phyloP scores from a whole-genome alignment of 768 basidiomycete species.

The Pholiota conissans region DNA sequence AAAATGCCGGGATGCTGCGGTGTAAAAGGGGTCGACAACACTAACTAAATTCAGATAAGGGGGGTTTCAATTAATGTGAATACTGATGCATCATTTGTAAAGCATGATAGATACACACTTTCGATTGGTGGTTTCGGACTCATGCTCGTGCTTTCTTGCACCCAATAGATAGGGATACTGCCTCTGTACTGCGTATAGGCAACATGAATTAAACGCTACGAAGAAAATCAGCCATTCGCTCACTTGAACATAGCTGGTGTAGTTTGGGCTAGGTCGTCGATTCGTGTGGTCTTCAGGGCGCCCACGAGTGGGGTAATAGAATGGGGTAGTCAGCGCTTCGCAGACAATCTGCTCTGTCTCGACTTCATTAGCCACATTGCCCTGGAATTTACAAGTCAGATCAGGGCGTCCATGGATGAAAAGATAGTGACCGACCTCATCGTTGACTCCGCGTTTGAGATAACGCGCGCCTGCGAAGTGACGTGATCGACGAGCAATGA shows the following conservation, averaged over 20 bases:
- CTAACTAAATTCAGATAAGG: conserved; percentile 53
- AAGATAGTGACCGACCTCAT: conserved; percentile 55
- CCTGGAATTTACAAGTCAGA: conserved; percentile 44
- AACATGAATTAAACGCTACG: not conserved
- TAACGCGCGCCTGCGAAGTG: conserved; percentile 97
- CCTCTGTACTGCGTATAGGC: conserved; percentile 73
- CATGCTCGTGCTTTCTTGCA: conserved; percentile 89
- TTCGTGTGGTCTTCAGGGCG: conserved; percentile 29
- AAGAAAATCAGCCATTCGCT: not conserved
- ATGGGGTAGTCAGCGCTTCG: conserved; percentile 86
- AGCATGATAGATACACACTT: conserved; percentile 52
- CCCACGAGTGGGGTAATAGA: conserved; percentile 67
- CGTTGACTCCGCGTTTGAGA: conserved; percentile 91
- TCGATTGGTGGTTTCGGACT: conserved; percentile 94
- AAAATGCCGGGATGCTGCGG: conserved; percentile 91
- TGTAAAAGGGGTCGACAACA: conserved; percentile 93
- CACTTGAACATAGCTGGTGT: conserved; percentile 94
- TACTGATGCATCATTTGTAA: not conserved
- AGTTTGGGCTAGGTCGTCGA: conserved; percentile 76
- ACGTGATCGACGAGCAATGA: conserved; percentile 93
- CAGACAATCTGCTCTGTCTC: conserved; percentile 98
- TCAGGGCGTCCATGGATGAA: not conserved
- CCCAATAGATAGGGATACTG: conserved; percentile 96
- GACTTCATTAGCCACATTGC: conserved; percentile 98
- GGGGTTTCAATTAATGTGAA: conserved; percentile 4